Conservation (phyloP, 2,329 filamentous ascomycete genomes). For the Chrysoporthe deuterocubensis region DNA sequence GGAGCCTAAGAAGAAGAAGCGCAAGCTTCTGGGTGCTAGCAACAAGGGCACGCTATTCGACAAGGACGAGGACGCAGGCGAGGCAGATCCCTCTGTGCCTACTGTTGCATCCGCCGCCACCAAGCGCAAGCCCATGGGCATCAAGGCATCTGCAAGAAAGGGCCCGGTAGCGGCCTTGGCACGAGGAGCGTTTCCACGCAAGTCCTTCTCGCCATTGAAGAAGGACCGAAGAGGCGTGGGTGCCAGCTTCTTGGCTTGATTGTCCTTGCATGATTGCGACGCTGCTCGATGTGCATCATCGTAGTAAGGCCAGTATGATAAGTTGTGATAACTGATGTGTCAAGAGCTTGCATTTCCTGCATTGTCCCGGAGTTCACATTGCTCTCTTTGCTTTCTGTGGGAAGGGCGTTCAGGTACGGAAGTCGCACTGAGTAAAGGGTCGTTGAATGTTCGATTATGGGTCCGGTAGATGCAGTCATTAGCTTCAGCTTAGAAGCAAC, state of each 20-base stretch:
- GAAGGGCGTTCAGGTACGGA: constrained; percentile 15
- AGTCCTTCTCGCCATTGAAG: constrained; percentile 73
- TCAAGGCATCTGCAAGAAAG: constrained; percentile 26
- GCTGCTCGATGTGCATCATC: not conserved
- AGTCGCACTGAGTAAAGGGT: not conserved
- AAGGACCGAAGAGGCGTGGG: constrained; percentile 66
- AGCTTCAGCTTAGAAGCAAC: not conserved
- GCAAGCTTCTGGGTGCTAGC: constrained; percentile 68
- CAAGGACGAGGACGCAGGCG: constrained; percentile 63
- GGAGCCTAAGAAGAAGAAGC: constrained; percentile 68
- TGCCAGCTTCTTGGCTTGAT: constrained; percentile 62
- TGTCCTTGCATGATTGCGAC: not conserved
- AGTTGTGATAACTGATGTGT: constrained; percentile 1
- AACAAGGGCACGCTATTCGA: constrained; percentile 74
- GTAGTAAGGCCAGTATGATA: not conserved
- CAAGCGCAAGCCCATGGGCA: constrained; percentile 33
- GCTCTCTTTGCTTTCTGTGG: constrained; percentile 4
- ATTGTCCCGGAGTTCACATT: constrained; percentile 19
- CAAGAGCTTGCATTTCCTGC: constrained; percentile 19
- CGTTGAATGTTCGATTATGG: not conserved
- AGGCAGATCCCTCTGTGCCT: constrained; percentile 38
- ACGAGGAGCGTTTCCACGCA: constrained; percentile 55
- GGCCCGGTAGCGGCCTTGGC: constrained; percentile 33
- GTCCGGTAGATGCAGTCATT: not conserved
- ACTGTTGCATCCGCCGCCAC: constrained; percentile 20